Evolutionary conservation across 805 yeast species (phyloP).

Genomic region (Schwanniomyces polymorphus): DNA sequence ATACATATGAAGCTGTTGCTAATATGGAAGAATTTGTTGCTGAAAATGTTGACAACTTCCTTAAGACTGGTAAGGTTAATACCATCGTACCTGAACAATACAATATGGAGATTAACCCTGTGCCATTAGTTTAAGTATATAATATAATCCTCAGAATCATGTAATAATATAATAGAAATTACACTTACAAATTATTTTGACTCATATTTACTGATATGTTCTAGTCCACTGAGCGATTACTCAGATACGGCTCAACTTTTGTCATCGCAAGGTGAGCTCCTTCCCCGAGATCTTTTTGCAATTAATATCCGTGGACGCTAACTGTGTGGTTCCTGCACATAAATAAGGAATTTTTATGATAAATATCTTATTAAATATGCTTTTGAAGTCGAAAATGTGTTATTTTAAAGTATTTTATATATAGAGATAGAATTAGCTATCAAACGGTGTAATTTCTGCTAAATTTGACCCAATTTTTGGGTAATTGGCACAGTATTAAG

Average conservation of each 20-base stretch:
- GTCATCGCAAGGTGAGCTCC: not conserved
- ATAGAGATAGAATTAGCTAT: no score
- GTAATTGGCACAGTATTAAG: not conserved
- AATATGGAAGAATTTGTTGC: conserved; percentile 82
- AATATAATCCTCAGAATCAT: not conserved
- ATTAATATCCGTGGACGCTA: no score
- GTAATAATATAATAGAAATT: not conserved
- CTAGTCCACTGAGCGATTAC: not conserved
- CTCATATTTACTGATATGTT: not conserved
- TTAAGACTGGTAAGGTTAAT: conserved; percentile 66
- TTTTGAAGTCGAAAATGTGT: no score
- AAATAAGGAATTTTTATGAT: no score
- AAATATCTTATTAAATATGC: no score
- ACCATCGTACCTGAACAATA: conserved; percentile 80
- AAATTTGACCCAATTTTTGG: not conserved
- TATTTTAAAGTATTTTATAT: no score
- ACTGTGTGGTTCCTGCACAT: no score
- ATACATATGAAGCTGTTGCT: conserved; percentile 68
- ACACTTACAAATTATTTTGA: not conserved
- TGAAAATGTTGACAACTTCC: conserved; percentile 58
- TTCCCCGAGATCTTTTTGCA: not conserved
- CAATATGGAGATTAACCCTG: conserved; percentile 23
- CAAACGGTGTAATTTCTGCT: not conserved
- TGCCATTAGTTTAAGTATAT: conserved; percentile 9
- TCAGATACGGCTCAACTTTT: not conserved